These are phyloP conservation scores for Penicillium palitans DNA, from an alignment of 2,329 filamentous ascomycete genomes.

Conservation along the genomic window DNA sequence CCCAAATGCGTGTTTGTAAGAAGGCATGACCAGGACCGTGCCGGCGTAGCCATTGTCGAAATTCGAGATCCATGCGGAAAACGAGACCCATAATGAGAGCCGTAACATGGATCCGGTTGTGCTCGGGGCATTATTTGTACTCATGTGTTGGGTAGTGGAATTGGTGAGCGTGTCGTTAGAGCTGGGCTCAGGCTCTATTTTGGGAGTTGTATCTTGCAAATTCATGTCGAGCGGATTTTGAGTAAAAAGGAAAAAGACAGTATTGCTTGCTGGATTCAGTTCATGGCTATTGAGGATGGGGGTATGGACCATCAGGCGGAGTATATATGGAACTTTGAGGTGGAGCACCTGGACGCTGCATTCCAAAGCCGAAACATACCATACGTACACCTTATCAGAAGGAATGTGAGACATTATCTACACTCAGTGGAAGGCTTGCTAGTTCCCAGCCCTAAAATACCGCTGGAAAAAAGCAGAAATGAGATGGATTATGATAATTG, in stretches of 20 bases:
- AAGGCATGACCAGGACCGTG: slow-evolving; percentile 28
- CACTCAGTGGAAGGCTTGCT: slow-evolving; percentile 3
- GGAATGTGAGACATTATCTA: slow-evolving; percentile 13
- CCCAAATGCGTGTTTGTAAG: slow-evolving; percentile 27
- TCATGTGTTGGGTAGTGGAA: not conserved
- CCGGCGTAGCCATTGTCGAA: slow-evolving; percentile 29
- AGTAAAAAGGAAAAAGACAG: not conserved
- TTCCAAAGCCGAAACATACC: slow-evolving; percentile 17
- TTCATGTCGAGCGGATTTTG: not conserved
- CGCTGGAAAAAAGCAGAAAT: not conserved
- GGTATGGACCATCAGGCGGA: not conserved
- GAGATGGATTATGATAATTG: not conserved
- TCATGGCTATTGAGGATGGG: not conserved
- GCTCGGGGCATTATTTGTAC: not conserved
- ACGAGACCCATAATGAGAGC: slow-evolving; percentile 23
- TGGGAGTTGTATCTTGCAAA: not conserved
- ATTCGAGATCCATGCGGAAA: slow-evolving; percentile 27
- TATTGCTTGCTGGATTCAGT: too few relatives aligned
- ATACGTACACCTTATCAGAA: slow-evolving; percentile 18
- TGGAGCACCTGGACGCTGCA: slow-evolving; percentile 4
- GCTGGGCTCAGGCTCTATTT: slow-evolving; percentile 9
- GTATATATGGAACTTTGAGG: not conserved
- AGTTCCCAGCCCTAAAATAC: slow-evolving; percentile 1
- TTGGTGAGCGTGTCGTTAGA: not conserved
- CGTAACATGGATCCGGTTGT: slow-evolving; percentile 24